phyloP scores from a whole-genome alignment of 805 yeast species.

The Pichia deserticola region DNA sequence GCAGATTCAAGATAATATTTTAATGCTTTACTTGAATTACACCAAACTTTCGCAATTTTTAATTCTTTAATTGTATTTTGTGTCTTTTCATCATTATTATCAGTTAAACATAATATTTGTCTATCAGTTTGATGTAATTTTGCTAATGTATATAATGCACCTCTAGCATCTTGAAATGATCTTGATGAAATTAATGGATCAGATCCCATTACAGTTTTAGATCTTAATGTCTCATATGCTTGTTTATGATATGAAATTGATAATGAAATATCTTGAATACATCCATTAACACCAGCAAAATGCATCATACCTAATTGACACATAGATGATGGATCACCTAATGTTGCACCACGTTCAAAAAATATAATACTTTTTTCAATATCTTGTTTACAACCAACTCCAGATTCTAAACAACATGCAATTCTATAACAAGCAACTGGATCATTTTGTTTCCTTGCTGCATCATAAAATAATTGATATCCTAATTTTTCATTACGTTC shows the following conservation, averaged over 20 bases:
- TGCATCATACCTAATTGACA: constrained; percentile 64
- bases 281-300: constrained; percentile 34
- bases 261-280: constrained; percentile 20
- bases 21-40: constrained; percentile 37
- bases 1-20: constrained; percentile 54
- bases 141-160: constrained; percentile 29
- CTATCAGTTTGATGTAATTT: constrained; percentile 31
- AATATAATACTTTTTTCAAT: constrained; percentile 41
- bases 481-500: constrained; percentile 55
- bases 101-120: constrained; percentile 22
- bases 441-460: constrained; percentile 47
- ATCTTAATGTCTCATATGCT: constrained; percentile 22
- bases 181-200: constrained; percentile 29
- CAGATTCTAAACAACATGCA: constrained; percentile 65
- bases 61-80: constrained; percentile 29
- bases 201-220: constrained; percentile 21
- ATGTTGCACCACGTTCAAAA: constrained; percentile 54
- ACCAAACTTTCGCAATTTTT: constrained; percentile 22
- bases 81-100: constrained; percentile 20
- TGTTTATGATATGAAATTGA: constrained; percentile 24
- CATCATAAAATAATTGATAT: constrained; percentile 49
- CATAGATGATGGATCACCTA: constrained; percentile 60
- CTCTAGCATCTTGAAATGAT: constrained; percentile 28
- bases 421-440: constrained; percentile 59
- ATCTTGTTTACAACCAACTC: constrained; percentile 44